Percentiles rank a stretch among this genome's conserved stretches.
These are phyloP conservation scores for Cytospora schulzeri DNA, from an alignment of 2,329 filamentous ascomycete species.

Conservation along the genomic window DNA sequence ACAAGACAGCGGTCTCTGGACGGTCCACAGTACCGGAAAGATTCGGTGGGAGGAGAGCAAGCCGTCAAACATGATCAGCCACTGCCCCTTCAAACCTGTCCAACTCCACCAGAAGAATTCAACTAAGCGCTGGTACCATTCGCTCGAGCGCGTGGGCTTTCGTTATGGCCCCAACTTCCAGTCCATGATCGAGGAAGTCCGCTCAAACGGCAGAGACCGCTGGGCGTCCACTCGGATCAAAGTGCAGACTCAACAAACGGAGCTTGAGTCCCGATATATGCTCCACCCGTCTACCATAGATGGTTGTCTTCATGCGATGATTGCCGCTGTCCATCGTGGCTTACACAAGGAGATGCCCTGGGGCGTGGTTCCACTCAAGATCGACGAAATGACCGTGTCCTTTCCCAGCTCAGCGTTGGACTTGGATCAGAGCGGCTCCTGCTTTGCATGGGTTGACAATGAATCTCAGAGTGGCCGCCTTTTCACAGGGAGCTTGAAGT, in stretches of 20 bases:
- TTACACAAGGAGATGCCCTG: conserved; percentile 35
- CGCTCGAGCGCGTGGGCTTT: conserved; percentile 41
- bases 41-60: background rate
- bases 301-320: conserved; percentile 38
- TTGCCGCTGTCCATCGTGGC: conserved; percentile 36
- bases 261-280: conserved; percentile 42
- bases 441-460: no score
- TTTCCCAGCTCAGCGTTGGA: background rate
- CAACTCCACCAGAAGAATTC: conserved; percentile 32
- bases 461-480: no score
- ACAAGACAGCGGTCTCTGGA: conserved; percentile 33
- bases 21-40: conserved; percentile 33
- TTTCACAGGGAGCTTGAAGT: no score
- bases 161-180: conserved; percentile 43
- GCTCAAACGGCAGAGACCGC: conserved; percentile 31
- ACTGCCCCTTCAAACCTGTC: background rate
- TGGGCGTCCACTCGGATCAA: no score
- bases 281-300: conserved; percentile 46
- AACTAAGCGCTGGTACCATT: conserved; percentile 37
- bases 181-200: conserved; percentile 36
- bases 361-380: conserved; percentile 36
- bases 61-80: conserved; percentile 13
- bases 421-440: background rate
- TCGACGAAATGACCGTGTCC: conserved; percentile 33
- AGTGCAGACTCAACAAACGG: conserved; percentile 21